Conservation (phyloP, 441 rosid species). For the Viola pubescens region DNA sequence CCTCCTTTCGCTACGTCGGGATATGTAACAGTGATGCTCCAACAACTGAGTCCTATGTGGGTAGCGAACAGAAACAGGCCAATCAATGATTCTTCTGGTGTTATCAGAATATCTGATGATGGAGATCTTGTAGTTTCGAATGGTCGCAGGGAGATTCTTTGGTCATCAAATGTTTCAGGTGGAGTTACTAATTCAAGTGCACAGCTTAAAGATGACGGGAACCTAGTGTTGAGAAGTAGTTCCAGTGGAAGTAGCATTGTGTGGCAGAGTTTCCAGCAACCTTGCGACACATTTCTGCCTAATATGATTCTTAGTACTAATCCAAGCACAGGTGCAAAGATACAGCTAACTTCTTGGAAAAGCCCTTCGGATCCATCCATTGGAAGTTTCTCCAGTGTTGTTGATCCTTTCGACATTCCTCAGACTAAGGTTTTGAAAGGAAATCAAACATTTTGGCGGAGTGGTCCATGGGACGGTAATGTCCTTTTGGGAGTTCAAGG, state of each 20-base stretch:
- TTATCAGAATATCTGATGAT: slow-evolving; percentile 21
- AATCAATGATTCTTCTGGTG: slow-evolving; percentile 17
- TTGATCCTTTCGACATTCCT: slow-evolving; percentile 24
- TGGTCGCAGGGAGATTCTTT: slow-evolving; percentile 13
- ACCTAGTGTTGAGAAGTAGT: slow-evolving; percentile 1
- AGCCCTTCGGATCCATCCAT: slow-evolving; percentile 21
- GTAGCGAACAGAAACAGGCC: slow-evolving; percentile 25
- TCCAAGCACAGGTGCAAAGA: neutral
- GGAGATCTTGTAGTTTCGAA: slow-evolving; percentile 23
- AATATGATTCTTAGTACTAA: slow-evolving; percentile 3
- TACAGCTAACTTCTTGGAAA: slow-evolving; percentile 18
- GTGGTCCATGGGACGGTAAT: slow-evolving; percentile 38
- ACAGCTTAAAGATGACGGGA: neutral
- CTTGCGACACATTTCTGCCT: slow-evolving; percentile 2
- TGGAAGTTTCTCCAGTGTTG: slow-evolving; percentile 29
- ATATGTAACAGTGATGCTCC: slow-evolving; percentile 19
- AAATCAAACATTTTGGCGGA: slow-evolving; percentile 29
- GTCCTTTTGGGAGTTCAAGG: slow-evolving; percentile 29
- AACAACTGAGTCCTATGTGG: slow-evolving; percentile 7
- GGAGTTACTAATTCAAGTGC: neutral
- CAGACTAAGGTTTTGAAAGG: slow-evolving; percentile 37
- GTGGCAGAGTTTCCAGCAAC: slow-evolving; percentile 13
- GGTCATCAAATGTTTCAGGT: slow-evolving; percentile 10
- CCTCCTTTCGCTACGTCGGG: slow-evolving; percentile 18
- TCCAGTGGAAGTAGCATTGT: neutral